A percentile compares a stretch with the other conserved stretches of the same genome.
Evolutionary conservation across 768 basidiomycete genomes (phyloP).

Genomic region (Tulasnella sp.): DNA sequence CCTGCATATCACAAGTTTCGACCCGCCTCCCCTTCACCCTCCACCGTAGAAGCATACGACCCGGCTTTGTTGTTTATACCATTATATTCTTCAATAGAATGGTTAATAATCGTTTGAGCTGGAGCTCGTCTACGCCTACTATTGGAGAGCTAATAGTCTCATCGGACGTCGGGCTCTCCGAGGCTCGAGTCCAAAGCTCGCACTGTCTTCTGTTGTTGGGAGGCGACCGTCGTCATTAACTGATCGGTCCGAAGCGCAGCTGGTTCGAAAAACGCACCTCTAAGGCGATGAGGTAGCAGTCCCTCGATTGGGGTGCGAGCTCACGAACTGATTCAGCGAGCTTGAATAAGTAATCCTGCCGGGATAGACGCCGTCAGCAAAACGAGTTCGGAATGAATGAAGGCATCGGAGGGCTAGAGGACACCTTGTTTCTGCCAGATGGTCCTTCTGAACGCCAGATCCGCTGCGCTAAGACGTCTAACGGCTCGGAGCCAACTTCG

Average conservation of each 20-base stretch:
- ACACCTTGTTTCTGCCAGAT: conserved; percentile 81
- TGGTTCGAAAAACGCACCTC: conserved; percentile 38
- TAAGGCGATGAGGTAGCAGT: conserved; percentile 64
- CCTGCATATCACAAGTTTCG: not conserved
- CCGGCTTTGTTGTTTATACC: not conserved
- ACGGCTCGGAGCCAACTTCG: conserved; percentile 77
- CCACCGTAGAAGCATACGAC: not conserved
- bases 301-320: conserved; percentile 61
- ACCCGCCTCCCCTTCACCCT: not conserved
- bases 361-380: not conserved
- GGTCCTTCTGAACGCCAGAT: conserved; percentile 75
- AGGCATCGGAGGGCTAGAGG: not conserved
- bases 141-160: not conserved
- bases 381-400: not conserved
- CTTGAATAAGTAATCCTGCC: conserved; percentile 75
- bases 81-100: conserved; percentile 4
- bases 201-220: not conserved
- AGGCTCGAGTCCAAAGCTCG: not conserved
- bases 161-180: not conserved
- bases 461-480: conserved; percentile 50
- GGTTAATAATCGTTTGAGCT: not conserved
- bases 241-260: not conserved
- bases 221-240: not conserved
- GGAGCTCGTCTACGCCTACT: not conserved
- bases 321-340: conserved; percentile 61